These are phyloP conservation scores for Trichoderma oligosporum DNA, from an alignment of 2,329 filamentous ascomycete species.

Conservation along the genomic window DNA sequence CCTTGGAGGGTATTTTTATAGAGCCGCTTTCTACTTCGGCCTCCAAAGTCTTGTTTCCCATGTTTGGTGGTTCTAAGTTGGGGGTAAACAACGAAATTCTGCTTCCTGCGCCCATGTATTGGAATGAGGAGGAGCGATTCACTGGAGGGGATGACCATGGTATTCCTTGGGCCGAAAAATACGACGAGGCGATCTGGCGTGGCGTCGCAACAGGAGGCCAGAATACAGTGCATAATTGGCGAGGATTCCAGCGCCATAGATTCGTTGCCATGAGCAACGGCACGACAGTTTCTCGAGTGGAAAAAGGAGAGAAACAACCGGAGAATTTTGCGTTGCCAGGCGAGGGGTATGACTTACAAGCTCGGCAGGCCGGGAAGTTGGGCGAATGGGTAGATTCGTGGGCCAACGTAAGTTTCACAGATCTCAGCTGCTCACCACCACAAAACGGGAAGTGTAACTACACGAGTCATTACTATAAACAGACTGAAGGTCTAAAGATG, in stretches of 20 bases:
- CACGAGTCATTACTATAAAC: constrained; percentile 44
- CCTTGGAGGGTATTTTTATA: constrained; percentile 62
- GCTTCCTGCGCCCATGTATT: constrained; percentile 67
- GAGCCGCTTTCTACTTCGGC: constrained; percentile 54
- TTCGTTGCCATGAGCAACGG: constrained; percentile 71
- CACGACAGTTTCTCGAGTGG: constrained; percentile 51
- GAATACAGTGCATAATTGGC: constrained; percentile 61
- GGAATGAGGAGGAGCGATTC: constrained; percentile 60
- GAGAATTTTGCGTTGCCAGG: constrained; percentile 54
- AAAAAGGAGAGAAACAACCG: constrained; percentile 42
- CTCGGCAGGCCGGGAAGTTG: constrained; percentile 43
- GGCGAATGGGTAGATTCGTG: constrained; percentile 48
- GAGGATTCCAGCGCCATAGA: constrained; percentile 69
- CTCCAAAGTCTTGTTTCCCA: constrained; percentile 56
- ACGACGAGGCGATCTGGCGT: constrained; percentile 56
- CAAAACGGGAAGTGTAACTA: constrained; percentile 45
- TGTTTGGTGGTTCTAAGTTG: constrained; percentile 67
- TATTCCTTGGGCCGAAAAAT: constrained; percentile 55
- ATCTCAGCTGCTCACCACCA: constrained; percentile 48
- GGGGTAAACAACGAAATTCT: constrained; percentile 68
- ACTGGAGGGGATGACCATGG: constrained; percentile 54
- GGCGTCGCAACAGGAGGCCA: constrained; percentile 63
- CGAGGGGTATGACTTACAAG: constrained; percentile 45
- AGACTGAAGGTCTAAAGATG: constrained; percentile 40
- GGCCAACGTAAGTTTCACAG: constrained; percentile 51